Percentiles rank a stretch among this genome's conserved stretches.
Conservation (phyloP, 2,329 filamentous ascomycete genomes). For the Metarhizium album region DNA sequence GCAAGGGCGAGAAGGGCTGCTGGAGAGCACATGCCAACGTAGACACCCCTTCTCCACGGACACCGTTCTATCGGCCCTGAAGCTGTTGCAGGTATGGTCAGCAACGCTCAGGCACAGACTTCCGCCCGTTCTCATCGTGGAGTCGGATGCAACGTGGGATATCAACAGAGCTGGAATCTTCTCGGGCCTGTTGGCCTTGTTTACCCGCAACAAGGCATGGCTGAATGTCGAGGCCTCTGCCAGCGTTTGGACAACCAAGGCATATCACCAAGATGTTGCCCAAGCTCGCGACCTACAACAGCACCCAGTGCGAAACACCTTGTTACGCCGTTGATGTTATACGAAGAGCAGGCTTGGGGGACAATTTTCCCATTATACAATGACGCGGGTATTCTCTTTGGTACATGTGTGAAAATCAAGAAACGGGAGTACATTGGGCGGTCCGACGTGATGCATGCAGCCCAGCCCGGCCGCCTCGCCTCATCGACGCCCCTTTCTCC, state of each 20-base stretch:
- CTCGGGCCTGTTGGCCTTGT: not conserved
- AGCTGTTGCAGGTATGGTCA: slow-evolving; percentile 14
- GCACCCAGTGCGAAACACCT: too few species aligned
- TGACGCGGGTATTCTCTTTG: too few species aligned
- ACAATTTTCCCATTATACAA: too few species aligned
- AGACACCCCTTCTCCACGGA: not conserved
- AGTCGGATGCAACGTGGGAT: slow-evolving; percentile 20
- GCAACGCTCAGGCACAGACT: slow-evolving; percentile 13
- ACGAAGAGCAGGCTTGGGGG: too few species aligned
- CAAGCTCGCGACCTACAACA: too few species aligned
- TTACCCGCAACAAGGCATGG: not conserved
- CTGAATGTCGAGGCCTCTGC: not conserved
- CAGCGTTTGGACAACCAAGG: not conserved
- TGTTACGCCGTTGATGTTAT: too few species aligned
- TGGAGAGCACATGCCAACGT: slow-evolving; percentile 20
- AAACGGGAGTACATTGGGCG: fast-evolving
- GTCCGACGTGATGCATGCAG: too few species aligned
- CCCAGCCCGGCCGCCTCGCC: too few species aligned
- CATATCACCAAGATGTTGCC: not conserved
- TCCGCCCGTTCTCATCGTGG: slow-evolving; percentile 15
- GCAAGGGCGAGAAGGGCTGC: slow-evolving; percentile 14
- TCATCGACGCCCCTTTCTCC: not conserved
- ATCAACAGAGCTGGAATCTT: slow-evolving; percentile 4
- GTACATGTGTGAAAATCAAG: too few species aligned
- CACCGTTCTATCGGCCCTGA: not conserved